Evolutionary conservation across 2,329 filamentous ascomycete species (phyloP).

Genomic region (Sporothrix globosa): DNA sequence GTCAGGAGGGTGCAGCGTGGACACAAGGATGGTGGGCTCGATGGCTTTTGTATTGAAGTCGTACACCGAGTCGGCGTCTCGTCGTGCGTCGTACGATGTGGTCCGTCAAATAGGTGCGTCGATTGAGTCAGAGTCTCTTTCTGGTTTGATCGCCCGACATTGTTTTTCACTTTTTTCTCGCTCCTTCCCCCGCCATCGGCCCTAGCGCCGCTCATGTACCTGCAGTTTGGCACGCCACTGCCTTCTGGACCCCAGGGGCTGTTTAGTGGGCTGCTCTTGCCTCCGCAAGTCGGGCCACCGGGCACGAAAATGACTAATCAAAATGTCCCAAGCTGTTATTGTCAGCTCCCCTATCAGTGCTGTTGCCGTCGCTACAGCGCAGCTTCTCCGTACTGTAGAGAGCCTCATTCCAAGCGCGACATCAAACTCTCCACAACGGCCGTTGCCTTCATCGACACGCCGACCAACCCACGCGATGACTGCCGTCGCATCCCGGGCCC

Average conservation of each 20-base stretch:
- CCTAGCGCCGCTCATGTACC: slow-evolving; percentile 23
- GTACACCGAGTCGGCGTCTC: neutral
- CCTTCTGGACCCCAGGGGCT: neutral
- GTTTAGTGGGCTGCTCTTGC: neutral
- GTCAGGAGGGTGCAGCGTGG: too few species aligned
- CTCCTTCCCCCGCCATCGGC: slow-evolving; percentile 29
- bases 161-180: slow-evolving; percentile 18
- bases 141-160: slow-evolving; percentile 1
- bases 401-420: neutral
- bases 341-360: neutral
- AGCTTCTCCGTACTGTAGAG: neutral
- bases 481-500: neutral
- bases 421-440: neutral
- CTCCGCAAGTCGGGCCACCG: slow-evolving; percentile 10
- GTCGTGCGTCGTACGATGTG: neutral
- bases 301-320: slow-evolving; percentile 22
- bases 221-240: neutral
- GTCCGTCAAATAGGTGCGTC: neutral
- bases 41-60: neutral
- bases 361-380: too few species aligned
- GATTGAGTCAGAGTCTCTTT: slow-evolving; percentile 28
- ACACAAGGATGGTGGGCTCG: neutral
- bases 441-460: neutral
- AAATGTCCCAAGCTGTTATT: neutral
- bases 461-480: slow-evolving; percentile 12